Conservation (phyloP, 352 stramenopile genomes). For the Thalassiosira mediterranea region DNA sequence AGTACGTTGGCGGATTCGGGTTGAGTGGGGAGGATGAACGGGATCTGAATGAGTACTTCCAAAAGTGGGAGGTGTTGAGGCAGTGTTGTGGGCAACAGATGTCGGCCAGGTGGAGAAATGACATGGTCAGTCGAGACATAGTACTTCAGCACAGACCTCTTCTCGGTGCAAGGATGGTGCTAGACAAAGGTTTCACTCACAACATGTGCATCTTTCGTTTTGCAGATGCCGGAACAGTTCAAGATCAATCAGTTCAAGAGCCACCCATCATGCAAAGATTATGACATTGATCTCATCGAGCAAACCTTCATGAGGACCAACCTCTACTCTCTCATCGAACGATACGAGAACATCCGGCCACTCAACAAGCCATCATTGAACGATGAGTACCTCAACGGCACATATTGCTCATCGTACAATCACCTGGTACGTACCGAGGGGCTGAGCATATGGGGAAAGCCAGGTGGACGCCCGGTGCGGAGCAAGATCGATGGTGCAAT, state of each 20-base stretch:
- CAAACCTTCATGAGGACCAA: conserved; percentile 33
- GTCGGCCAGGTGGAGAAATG: conserved; percentile 42
- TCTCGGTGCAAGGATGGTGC: no score
- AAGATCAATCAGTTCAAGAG: conserved; percentile 5
- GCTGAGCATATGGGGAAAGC: conserved; percentile 31
- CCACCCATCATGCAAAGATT: conserved; percentile 36
- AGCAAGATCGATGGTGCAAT: conserved; percentile 29
- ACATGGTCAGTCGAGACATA: no score
- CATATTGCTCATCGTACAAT: conserved; percentile 52
- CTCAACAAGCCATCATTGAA: conserved; percentile 46
- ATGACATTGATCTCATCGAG: conserved; percentile 44
- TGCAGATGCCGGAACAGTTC: conserved; percentile 36
- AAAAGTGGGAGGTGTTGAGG: conserved; percentile 39
- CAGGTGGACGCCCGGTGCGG: conserved; percentile 27
- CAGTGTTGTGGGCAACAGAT: conserved; percentile 56
- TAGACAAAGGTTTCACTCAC: no score
- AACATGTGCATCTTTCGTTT: no score
- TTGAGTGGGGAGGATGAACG: conserved; percentile 13
- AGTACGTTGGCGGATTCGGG: conserved; percentile 33
- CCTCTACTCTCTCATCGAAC: conserved; percentile 29
- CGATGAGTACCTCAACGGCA: conserved; percentile 46
- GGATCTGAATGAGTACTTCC: conserved; percentile 41
- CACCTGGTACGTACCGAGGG: conserved; percentile 33
- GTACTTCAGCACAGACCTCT: no score
- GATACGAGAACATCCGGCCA: conserved; percentile 29